Conservation (phyloP, 2,329 filamentous ascomycete species). For the Dactylellina haptotyla region DNA sequence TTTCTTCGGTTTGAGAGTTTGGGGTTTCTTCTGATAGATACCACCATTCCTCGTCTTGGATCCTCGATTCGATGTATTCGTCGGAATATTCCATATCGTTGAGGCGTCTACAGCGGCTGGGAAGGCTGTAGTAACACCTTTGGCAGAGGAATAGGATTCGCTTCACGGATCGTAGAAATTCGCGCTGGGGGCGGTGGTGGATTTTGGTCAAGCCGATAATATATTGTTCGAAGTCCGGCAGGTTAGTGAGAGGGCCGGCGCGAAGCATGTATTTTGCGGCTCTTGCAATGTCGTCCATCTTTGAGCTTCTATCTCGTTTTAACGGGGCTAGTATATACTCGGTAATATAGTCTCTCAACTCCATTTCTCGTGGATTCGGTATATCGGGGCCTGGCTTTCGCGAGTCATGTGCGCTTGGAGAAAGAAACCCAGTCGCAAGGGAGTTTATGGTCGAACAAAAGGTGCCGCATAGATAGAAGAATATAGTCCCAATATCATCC, state of each 20-base stretch:
- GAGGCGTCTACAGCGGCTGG: background rate
- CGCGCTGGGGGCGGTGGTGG: background rate
- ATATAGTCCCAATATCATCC: slow-evolving; percentile 12
- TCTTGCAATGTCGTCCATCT: background rate
- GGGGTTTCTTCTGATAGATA: background rate
- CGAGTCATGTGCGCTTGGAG: background rate
- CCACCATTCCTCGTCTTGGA: slow-evolving; percentile 1
- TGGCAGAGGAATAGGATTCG: slow-evolving; percentile 5
- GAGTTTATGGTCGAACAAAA: background rate
- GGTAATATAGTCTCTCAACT: slow-evolving; percentile 11
- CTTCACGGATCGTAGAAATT: slow-evolving; percentile 6
- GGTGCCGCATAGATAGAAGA: slow-evolving; percentile 21
- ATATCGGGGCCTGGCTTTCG: background rate
- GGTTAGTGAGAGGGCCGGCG: background rate
- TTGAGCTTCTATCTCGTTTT: background rate
- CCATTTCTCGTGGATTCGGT: slow-evolving; percentile 4
- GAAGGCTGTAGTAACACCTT: slow-evolving; percentile 10
- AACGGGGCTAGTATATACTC: slow-evolving; percentile 14
- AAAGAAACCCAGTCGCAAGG: background rate
- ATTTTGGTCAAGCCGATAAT: slow-evolving; percentile 20
- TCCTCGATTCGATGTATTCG: background rate
- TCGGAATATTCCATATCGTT: background rate
- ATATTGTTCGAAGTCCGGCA: slow-evolving; percentile 16
- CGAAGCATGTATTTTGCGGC: slow-evolving; percentile 18
- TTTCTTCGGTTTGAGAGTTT: background rate